Conservation (phyloP, 1,284 basidiomycete species). For the Exobasidium rhododendri region DNA sequence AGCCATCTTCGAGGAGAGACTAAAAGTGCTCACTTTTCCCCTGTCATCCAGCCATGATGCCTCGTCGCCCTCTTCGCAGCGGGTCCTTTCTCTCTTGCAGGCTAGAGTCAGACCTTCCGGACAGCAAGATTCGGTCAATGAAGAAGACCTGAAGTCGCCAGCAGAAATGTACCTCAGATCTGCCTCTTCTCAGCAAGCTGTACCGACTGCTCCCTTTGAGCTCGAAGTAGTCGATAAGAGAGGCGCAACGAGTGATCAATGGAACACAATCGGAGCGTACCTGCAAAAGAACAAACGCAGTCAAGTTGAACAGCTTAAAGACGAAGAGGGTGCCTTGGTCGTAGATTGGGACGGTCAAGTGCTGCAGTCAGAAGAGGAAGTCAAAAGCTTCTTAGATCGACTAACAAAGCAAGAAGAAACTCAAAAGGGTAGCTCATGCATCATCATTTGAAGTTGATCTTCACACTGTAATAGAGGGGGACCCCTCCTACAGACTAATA, state of each 20-base stretch:
- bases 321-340: slow-evolving; percentile 3
- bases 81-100: background rate
- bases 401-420: background rate
- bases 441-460: slow-evolving; percentile 2
- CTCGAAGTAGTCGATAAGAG: background rate
- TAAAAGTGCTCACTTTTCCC: too few relatives aligned
- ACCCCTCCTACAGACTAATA: too few relatives aligned
- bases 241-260: slow-evolving; percentile 7
- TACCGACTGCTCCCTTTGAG: background rate
- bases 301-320: slow-evolving; percentile 4
- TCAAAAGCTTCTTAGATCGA: slow-evolving; percentile 2
- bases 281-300: slow-evolving; percentile 4
- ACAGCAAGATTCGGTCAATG: background rate
- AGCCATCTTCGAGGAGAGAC: too few relatives aligned
- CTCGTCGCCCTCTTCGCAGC: background rate
- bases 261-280: slow-evolving; percentile 7
- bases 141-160: background rate
- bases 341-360: slow-evolving; percentile 11
- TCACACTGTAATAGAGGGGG: too few relatives aligned
- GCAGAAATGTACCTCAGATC: background rate
- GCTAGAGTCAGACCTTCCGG: background rate
- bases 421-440: background rate
- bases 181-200: background rate
- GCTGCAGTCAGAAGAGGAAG: slow-evolving; percentile 2
- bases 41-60: slow-evolving; percentile 10